A percentile compares a stretch with the other conserved stretches of the same genome.
These are phyloP conservation scores for Pichia sp. DNA, from an alignment of 1,139 yeast genomes.

Conservation along the genomic window DNA sequence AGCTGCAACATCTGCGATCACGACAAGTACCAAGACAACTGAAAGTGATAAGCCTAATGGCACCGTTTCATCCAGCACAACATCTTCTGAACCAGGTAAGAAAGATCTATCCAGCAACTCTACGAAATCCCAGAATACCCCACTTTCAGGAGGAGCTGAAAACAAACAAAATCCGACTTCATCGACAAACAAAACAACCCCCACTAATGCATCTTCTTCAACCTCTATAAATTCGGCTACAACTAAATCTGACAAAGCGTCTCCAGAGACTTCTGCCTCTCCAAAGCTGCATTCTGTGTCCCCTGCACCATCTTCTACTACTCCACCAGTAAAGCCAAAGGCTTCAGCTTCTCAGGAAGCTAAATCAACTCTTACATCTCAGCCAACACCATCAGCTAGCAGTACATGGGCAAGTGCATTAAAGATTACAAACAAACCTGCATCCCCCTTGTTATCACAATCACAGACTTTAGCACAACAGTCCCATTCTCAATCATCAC, in stretches of 20 bases:
- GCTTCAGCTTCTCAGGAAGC: neutral
- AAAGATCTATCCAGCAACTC: neutral
- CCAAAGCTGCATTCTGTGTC: neutral
- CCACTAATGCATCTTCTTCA: neutral
- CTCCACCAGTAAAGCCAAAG: neutral
- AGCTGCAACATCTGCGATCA: neutral
- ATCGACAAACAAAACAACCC: too few relatives aligned
- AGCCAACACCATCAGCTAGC: neutral
- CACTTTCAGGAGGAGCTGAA: neutral
- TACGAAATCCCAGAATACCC: neutral
- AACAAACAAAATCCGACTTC: neutral
- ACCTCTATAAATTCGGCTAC: neutral
- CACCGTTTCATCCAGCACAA: neutral
- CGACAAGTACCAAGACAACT: neutral
- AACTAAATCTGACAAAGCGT: neutral
- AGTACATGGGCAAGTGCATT: constrained; percentile 8
- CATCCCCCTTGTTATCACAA: constrained; percentile 1
- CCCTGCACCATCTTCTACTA: neutral
- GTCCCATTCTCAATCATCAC: neutral
- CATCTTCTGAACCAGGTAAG: constrained; percentile 1
- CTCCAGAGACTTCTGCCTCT: neutral
- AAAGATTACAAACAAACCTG: neutral
- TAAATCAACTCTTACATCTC: constrained; percentile 4
- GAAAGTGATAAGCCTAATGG: neutral
- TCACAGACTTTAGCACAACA: neutral